Evolutionary conservation across 208 protist species (phyloP), one percentile per base, ranked within the genome.

Genomic region (Crithidia brevicula): DNA sequence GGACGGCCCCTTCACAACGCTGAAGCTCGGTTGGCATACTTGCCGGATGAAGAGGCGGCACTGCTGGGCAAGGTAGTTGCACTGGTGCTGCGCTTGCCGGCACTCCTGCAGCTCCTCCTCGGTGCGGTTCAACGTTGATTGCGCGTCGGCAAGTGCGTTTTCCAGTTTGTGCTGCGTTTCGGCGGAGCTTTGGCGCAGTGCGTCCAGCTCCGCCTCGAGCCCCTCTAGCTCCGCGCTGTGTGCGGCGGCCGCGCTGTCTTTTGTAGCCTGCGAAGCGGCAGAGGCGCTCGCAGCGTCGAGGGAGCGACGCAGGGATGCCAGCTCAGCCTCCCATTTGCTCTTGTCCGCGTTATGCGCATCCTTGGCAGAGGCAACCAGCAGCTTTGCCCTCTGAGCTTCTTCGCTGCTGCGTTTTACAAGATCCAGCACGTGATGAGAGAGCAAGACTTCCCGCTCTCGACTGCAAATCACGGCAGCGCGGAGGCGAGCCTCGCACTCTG

Each of bases 1-100:
- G 2, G 80, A 85, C 2, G 61, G 59, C 27, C 82, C 91, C 71
- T 96, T 96, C 28, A 96, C 91, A 3, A 96, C 91, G 62, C 72
- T 79, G 67, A 92, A 96, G 28, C 82, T 74, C 16, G 91, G 91
- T 58, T 92, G 85, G 65, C 91, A 96, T 20, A 96, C 75, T 47
- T 84, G 78, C 30, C 81, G 74, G 25, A 96, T 77, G 65, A 94
- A 96, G 38, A 88, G 72, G 0, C 84, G 85, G 63, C 87, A 89
- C 70, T 96, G 91, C 31, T 80, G 67, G 3, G 91, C 70, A 10
- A 88, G 59, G 40, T 81, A 79, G 47, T 80, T 72, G 38, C 81
- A 63, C 59, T 85, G 43, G 11, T 72, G 74, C 36, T 75, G 47
- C 33, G 73, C 72, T 34, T 67, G 61, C 27, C 25, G 65, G n/a